Evolutionary conservation across 345 rosid species (phyloP).

Genomic region (Lenwebbia sp.): DNA sequence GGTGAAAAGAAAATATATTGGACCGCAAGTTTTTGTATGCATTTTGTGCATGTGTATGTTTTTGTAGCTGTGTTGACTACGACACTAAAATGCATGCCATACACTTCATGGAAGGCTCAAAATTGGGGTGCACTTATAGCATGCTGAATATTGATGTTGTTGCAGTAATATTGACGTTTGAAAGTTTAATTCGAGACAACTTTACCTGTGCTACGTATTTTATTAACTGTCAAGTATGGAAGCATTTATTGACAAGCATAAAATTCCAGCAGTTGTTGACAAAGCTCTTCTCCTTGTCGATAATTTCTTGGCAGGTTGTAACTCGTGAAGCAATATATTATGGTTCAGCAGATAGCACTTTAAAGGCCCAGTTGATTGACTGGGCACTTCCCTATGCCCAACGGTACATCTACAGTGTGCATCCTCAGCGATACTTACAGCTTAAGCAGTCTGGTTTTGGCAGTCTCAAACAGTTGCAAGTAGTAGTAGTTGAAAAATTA

Average conservation of each 20-base stretch:
- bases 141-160: not conserved
- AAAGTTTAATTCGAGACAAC: not conserved
- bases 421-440: slow-evolving; percentile 43
- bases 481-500: slow-evolving; percentile 60
- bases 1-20: not conserved
- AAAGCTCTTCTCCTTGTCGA: not conserved
- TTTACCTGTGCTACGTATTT: not conserved
- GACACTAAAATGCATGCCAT: not conserved
- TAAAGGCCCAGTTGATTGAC: slow-evolving; percentile 47
- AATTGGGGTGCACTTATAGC: not conserved
- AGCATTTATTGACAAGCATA: no score
- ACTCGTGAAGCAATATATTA: slow-evolving; percentile 66
- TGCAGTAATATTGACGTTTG: not conserved
- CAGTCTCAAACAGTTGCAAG: slow-evolving; percentile 38
- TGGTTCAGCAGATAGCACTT: slow-evolving; percentile 39
- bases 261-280: not conserved
- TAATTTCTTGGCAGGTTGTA: slow-evolving; percentile 44
- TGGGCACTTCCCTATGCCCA: slow-evolving; percentile 97
- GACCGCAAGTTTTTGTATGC: not conserved
- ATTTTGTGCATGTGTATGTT: not conserved
- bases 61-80: not conserved
- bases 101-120: not conserved
- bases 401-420: slow-evolving; percentile 56
- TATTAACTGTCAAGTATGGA: not conserved
- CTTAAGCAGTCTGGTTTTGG: slow-evolving; percentile 39